These are phyloP conservation scores for Phytopythium mirpurense DNA, from an alignment of 352 stramenopile species.

Conservation along the genomic window DNA sequence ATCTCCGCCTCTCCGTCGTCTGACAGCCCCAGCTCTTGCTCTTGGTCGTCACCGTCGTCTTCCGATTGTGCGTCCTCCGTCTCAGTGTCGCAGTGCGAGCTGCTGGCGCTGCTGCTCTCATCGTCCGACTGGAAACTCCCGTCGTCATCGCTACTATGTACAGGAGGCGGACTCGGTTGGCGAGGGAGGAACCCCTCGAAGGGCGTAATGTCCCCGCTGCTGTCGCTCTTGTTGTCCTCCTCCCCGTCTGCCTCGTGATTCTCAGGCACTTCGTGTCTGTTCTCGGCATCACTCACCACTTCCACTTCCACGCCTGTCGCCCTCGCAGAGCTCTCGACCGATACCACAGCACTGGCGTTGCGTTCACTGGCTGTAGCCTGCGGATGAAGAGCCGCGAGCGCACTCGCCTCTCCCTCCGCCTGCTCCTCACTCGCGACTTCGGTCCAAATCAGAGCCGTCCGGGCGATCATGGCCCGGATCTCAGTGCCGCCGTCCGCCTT, in stretches of 20 bases:
- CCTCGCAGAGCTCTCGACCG: not conserved
- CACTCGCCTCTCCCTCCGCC: not conserved
- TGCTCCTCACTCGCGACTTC: conserved; percentile 11
- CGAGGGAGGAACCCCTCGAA: not conserved
- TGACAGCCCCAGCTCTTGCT: not conserved
- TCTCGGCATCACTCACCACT: not conserved
- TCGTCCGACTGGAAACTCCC: not conserved
- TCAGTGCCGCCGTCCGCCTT: conserved; percentile 15
- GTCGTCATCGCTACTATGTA: not conserved
- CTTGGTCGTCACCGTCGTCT: not conserved
- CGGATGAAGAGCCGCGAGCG: not conserved
- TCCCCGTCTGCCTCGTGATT: not conserved
- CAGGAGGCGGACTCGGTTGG: not conserved
- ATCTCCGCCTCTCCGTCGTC: conserved; percentile 9
- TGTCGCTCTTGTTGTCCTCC: conserved; percentile 2
- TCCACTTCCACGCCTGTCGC: no score
- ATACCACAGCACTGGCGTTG: not conserved
- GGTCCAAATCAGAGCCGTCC: conserved; percentile 26
- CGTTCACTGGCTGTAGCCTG: no score
- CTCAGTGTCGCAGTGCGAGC: not conserved
- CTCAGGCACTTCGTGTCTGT: not conserved
- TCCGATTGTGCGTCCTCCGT: conserved; percentile 1
- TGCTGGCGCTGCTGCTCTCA: not conserved
- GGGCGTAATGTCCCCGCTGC: not conserved
- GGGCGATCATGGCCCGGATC: conserved; percentile 26